Percentiles rank a stretch among this genome's conserved stretches.
phyloP scores from a whole-genome alignment of 2,329 filamentous ascomycete genomes.

The Raffaelea ambrosiae region DNA sequence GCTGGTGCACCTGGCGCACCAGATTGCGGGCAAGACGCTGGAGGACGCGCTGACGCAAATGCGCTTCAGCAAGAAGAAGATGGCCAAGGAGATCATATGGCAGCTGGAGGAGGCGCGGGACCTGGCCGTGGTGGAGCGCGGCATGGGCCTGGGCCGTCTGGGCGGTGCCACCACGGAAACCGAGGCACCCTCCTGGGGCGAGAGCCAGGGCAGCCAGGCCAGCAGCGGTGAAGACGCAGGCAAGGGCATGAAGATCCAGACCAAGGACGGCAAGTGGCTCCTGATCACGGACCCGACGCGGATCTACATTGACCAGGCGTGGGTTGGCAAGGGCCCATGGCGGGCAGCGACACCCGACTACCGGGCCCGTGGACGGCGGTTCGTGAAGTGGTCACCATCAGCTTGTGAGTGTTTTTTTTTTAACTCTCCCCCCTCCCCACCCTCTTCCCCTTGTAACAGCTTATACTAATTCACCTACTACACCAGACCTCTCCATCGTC shows the following conservation, averaged over 20 bases:
- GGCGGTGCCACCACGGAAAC: no score
- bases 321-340: conserved; percentile 68
- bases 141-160: conserved; percentile 66
- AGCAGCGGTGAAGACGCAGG: no score
- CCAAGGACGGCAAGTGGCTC: conserved; percentile 67
- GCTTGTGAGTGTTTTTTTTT: conserved; percentile 55
- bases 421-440: not conserved
- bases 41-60: conserved; percentile 93
- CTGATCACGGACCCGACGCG: conserved; percentile 65
- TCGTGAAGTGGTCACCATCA: conserved; percentile 50
- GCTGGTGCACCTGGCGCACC: conserved; percentile 72
- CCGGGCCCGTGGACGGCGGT: conserved; percentile 63
- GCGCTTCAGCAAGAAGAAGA: conserved; percentile 91
- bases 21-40: conserved; percentile 88
- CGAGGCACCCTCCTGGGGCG: conserved; percentile 16
- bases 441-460: not conserved
- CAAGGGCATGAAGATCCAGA: conserved; percentile 53
- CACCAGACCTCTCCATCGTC: conserved; percentile 62
- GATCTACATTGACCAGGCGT: conserved; percentile 87
- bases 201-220: conserved; percentile 3
- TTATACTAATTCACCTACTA: conserved; percentile 14
- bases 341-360: conserved; percentile 52
- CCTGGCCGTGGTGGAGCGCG: conserved; percentile 66
- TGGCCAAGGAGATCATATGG: conserved; percentile 67
- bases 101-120: conserved; percentile 78